phyloP scores from a whole-genome alignment of 2,329 filamentous ascomycete species.

The Phaeophleospora eucalypticola region DNA sequence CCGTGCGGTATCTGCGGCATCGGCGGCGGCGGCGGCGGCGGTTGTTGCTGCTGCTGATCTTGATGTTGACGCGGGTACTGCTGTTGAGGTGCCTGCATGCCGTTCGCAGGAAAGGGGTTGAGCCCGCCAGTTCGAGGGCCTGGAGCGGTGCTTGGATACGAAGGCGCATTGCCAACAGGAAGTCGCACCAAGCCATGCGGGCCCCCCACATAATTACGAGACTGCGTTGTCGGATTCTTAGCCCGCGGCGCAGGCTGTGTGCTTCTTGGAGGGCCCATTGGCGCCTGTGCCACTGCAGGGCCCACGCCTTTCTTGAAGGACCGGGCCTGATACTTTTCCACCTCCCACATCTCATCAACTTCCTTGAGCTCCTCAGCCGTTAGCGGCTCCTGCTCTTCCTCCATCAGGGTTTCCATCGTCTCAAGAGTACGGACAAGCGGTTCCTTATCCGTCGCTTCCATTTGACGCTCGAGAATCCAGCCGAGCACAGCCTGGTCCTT shows the following conservation, averaged over 20 bases:
- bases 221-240: background rate
- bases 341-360: constrained; percentile 24
- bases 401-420: constrained; percentile 34
- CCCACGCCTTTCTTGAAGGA: background rate
- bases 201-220: too few relatives aligned
- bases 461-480: constrained; percentile 59
- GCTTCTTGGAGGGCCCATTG: background rate
- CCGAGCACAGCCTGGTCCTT: constrained; percentile 62
- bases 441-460: constrained; percentile 46
- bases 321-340: background rate
- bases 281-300: background rate
- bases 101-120: too few relatives aligned
- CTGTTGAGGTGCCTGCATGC: too few relatives aligned
- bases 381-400: constrained; percentile 30
- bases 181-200: background rate
- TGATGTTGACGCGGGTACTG: too few relatives aligned
- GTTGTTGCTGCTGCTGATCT: too few relatives aligned
- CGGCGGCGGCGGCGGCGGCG: too few relatives aligned
- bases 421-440: constrained; percentile 26
- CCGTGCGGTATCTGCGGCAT: too few relatives aligned
- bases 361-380: constrained; percentile 29
- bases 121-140: too few relatives aligned
- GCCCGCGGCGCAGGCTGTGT: background rate
- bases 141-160: background rate
- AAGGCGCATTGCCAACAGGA: background rate